phyloP scores from a whole-genome alignment of 78 protist species.

The Thecamonas trahens region DNA sequence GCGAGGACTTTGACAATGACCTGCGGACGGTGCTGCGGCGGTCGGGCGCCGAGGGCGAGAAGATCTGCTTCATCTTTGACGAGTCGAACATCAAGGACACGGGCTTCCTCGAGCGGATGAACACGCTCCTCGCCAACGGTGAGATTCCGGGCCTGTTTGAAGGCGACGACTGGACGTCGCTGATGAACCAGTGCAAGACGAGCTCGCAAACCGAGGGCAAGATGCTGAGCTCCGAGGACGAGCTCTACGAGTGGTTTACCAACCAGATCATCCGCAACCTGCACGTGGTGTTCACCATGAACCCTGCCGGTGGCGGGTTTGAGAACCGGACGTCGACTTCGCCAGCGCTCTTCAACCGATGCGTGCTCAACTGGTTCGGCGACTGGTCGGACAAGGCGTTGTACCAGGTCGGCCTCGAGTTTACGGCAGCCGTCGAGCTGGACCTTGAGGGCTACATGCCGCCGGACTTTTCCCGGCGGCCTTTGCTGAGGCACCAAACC shows the following conservation, averaged over 20 bases:
- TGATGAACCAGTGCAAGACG: conserved; percentile 67
- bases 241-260: conserved; percentile 75
- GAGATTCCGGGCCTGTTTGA: conserved; percentile 97
- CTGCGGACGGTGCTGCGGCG: conserved; percentile 79
- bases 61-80: conserved; percentile 91
- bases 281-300: conserved; percentile 96
- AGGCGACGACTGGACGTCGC: conserved; percentile 77
- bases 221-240: conserved; percentile 62
- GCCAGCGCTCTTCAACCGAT: conserved; percentile 95
- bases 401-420: conserved; percentile 79
- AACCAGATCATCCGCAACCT: conserved; percentile 55
- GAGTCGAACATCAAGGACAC: conserved; percentile 88
- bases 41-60: conserved; percentile 88
- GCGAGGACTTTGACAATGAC: conserved; percentile 90
- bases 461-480: conserved; percentile 7
- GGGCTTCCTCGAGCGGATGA: conserved; percentile 94
- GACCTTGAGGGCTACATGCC: conserved; percentile 40
- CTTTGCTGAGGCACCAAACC: not conserved
- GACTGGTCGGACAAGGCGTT: conserved; percentile 88
- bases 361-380: conserved; percentile 96
- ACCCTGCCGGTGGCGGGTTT: conserved; percentile 75
- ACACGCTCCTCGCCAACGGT: conserved; percentile 91
- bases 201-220: conserved; percentile 47
- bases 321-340: conserved; percentile 76
- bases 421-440: conserved; percentile 68